Percentiles rank a stretch among this genome's conserved stretches.
These are phyloP conservation scores for Echinochloa phyllopogon DNA, from an alignment of 176 grass and related monocot species.

Conservation along the genomic window DNA sequence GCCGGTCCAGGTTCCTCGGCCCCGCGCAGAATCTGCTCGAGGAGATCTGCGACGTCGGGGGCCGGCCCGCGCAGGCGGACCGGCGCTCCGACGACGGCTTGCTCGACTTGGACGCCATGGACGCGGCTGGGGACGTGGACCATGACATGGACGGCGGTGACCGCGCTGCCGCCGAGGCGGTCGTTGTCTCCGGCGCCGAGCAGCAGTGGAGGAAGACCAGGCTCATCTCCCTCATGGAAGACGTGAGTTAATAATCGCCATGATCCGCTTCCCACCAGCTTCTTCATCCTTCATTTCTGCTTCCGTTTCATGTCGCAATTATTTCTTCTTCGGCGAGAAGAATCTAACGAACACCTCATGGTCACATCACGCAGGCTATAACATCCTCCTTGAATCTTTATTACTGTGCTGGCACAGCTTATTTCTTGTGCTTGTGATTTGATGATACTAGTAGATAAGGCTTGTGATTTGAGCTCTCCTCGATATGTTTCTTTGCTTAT, in stretches of 20 bases:
- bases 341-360: slow-evolving; percentile 57
- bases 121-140: slow-evolving; percentile 36
- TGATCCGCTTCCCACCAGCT: background rate
- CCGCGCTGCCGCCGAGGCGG: slow-evolving; percentile 45
- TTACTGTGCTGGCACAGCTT: slow-evolving; percentile 47
- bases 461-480: slow-evolving; percentile 33
- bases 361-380: slow-evolving; percentile 53
- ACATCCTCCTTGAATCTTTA: slow-evolving; percentile 42
- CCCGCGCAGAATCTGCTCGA: slow-evolving; percentile 89
- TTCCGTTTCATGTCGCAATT: slow-evolving; percentile 24
- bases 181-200: slow-evolving; percentile 57
- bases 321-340: slow-evolving; percentile 46
- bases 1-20: slow-evolving; percentile 78
- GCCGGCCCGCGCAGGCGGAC: slow-evolving; percentile 31
- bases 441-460: slow-evolving; percentile 35
- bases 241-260: slow-evolving; percentile 61
- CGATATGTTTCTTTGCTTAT: slow-evolving; percentile 46
- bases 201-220: slow-evolving; percentile 97
- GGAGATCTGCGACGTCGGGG: slow-evolving; percentile 86
- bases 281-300: slow-evolving; percentile 20
- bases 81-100: slow-evolving; percentile 41
- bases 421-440: slow-evolving; percentile 66
- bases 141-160: slow-evolving; percentile 51
- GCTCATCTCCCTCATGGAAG: slow-evolving; percentile 89
- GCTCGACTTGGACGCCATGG: slow-evolving; percentile 53